phyloP scores from a whole-genome alignment of 1,284 basidiomycete species.

The Apiotrichum laibachii region DNA sequence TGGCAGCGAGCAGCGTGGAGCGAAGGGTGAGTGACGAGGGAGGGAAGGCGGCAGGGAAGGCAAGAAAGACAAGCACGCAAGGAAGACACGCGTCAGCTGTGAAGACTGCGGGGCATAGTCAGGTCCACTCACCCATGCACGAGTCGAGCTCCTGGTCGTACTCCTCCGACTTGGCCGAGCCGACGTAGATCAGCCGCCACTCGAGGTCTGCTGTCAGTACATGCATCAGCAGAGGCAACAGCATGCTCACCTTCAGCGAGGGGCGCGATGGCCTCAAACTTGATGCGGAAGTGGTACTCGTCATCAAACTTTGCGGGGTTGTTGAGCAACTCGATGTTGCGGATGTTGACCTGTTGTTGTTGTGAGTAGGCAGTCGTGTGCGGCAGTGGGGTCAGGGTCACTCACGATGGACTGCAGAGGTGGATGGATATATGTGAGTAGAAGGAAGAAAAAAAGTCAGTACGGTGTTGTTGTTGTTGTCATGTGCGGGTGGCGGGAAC shows the following conservation, averaged over 20 bases:
- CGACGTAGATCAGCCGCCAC: slow-evolving; percentile 96
- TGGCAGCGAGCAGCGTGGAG: no score
- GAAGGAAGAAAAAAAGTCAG: not conserved
- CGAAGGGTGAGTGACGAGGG: not conserved
- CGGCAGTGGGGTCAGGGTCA: not conserved
- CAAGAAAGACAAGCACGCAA: not conserved
- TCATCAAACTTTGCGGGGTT: slow-evolving; percentile 90
- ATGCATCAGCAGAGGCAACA: not conserved
- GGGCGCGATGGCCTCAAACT: slow-evolving; percentile 94
- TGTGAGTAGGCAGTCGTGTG: not conserved
- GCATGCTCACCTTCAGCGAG: slow-evolving; percentile 73
- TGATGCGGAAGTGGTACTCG: slow-evolving; percentile 89
- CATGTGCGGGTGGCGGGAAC: not conserved
- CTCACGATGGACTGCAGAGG: slow-evolving; percentile 44
- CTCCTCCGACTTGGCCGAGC: slow-evolving; percentile 84
- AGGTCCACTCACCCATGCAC: slow-evolving; percentile 62
- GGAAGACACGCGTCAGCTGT: no score
- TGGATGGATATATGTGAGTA: not conserved
- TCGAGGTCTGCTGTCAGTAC: slow-evolving; percentile 70
- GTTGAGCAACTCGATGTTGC: slow-evolving; percentile 70
- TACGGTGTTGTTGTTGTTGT: not conserved
- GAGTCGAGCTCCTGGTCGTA: slow-evolving; percentile 95
- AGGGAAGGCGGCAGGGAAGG: not conserved
- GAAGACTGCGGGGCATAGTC: not conserved
- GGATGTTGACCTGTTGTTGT: slow-evolving; percentile 52